Conservation (phyloP, 164 flowering plant species). For the Dillenia turbinata region DNA sequence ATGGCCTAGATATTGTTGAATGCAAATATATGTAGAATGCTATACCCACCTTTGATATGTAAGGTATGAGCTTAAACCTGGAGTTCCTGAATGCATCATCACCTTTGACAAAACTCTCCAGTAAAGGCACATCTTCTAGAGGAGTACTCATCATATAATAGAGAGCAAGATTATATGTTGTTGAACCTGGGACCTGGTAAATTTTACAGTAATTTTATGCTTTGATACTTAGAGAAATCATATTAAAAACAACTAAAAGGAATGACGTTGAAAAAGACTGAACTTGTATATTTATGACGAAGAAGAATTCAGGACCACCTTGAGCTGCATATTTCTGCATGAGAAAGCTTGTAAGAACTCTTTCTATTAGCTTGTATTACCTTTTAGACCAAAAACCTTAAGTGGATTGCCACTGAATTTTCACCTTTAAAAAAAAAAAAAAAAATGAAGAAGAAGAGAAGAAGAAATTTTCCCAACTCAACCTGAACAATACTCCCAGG, state of each 20-base stretch:
- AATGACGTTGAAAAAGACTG: not conserved
- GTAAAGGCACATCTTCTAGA: conserved; percentile 54
- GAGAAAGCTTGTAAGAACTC: conserved; percentile 10
- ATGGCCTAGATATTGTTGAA: no score
- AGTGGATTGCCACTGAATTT: not conserved
- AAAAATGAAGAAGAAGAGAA: not conserved
- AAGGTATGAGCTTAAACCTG: conserved; percentile 93
- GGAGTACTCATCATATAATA: conserved; percentile 73
- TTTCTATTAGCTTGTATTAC: not conserved
- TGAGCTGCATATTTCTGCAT: conserved; percentile 70
- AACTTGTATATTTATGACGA: conserved; percentile 86
- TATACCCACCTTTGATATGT: conserved; percentile 71
- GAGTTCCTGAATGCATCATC: conserved; percentile 87
- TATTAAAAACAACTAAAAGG: not conserved
- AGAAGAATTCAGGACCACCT: conserved; percentile 86
- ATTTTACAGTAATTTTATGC: not conserved
- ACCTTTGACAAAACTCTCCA: conserved; percentile 69
- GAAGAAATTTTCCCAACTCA: not conserved
- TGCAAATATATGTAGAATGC: no score
- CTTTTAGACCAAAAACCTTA: not conserved
- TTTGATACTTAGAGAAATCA: not conserved
- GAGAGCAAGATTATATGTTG: conserved; percentile 58
- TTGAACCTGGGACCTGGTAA: conserved; percentile 79
- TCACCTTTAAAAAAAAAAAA: no score
- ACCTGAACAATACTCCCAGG: conserved; percentile 83